A percentile compares a stretch with the other conserved stretches of the same genome.
phyloP scores from a whole-genome alignment of 1,284 basidiomycete species.

The Amylostereum areolatum region DNA sequence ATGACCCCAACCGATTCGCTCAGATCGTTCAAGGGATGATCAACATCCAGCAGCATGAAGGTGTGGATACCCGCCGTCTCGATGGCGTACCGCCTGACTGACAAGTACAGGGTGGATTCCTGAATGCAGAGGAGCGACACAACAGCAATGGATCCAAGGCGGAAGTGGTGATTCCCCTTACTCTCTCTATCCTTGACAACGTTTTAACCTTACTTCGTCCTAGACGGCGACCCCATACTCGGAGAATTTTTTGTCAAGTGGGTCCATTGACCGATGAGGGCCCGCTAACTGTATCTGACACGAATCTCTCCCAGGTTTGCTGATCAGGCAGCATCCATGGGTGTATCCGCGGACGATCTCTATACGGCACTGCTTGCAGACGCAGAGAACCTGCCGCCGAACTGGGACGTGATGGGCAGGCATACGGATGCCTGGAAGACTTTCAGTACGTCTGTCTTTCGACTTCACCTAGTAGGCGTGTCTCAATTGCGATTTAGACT shows the following conservation, averaged over 20 bases:
- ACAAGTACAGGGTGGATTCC: constrained; percentile 49
- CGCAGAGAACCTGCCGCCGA: constrained; percentile 49
- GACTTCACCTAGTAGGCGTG: neutral
- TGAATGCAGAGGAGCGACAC: constrained; percentile 51
- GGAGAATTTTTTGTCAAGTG: constrained; percentile 65
- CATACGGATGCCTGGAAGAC: constrained; percentile 52
- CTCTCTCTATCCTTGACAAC: neutral
- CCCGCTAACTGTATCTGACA: neutral
- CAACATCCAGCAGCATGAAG: constrained; percentile 62
- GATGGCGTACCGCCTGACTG: neutral
- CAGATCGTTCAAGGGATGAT: constrained; percentile 57
- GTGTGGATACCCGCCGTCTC: constrained; percentile 20
- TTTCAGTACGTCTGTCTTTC: constrained; percentile 14
- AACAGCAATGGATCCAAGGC: constrained; percentile 50
- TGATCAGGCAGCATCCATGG: constrained; percentile 37
- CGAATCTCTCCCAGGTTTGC: constrained; percentile 33
- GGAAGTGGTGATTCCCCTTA: constrained; percentile 47
- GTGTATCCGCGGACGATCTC: constrained; percentile 40
- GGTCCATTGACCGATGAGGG: constrained; percentile 8
- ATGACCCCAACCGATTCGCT: constrained; percentile 51
- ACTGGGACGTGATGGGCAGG: constrained; percentile 62
- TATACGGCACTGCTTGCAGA: constrained; percentile 53
- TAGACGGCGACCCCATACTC: constrained; percentile 59
- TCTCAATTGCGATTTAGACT: constrained; percentile 27
- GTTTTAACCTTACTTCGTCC: neutral